Conservation (phyloP, 2,329 filamentous ascomycete genomes). For the Fusarium subtropicale region DNA sequence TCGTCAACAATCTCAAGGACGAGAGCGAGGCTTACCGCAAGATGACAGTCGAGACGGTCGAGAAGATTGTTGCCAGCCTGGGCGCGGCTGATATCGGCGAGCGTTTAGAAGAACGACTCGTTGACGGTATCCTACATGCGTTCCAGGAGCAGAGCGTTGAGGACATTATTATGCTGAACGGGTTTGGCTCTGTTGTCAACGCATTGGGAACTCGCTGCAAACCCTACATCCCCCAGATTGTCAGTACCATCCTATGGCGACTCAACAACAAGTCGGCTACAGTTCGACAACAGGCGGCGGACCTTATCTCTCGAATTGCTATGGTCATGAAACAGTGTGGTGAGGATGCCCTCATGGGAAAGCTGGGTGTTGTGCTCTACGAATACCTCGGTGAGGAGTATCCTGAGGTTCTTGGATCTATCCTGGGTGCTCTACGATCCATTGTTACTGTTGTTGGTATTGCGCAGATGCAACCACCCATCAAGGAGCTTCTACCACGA, state of each 20-base stretch:
- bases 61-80: constrained; percentile 93
- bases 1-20: constrained; percentile 96
- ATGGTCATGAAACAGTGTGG: constrained; percentile 99
- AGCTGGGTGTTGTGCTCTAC: constrained; percentile 93
- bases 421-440: constrained; percentile 91
- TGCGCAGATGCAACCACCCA: constrained; percentile 97
- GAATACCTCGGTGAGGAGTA: constrained; percentile 99
- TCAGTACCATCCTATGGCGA: constrained; percentile 94
- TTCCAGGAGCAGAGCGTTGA: constrained; percentile 99
- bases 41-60: constrained; percentile 98
- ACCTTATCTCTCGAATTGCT: constrained; percentile 95
- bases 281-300: constrained; percentile 95
- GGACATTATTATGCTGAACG: constrained; percentile 95
- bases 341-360: constrained; percentile 94
- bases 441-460: constrained; percentile 99
- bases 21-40: constrained; percentile 98
- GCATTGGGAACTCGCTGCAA: constrained; percentile 94
- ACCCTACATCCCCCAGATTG: constrained; percentile 95
- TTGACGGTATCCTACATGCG: constrained; percentile 93
- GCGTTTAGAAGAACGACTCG: constrained; percentile 89
- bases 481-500: constrained; percentile 93
- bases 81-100: constrained; percentile 95
- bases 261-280: constrained; percentile 98
- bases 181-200: constrained; percentile 97
- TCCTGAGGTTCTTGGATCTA: constrained; percentile 95